Evolutionary conservation across 2,329 filamentous ascomycete species (phyloP).

Genomic region (Xylariaceae sp.): DNA sequence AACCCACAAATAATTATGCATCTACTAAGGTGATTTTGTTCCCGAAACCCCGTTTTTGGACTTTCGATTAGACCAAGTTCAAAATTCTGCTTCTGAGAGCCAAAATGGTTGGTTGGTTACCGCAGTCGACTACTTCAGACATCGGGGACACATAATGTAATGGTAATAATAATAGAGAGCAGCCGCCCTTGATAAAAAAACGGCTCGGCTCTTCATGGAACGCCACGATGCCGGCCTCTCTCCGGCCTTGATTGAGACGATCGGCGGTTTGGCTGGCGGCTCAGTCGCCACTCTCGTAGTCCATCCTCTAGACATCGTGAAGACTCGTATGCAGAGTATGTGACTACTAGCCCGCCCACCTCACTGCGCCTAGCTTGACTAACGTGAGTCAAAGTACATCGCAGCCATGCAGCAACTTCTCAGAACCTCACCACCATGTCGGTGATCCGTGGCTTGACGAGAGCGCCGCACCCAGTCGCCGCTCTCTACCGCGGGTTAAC

Average conservation of each 20-base stretch:
- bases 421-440: conserved; percentile 44
- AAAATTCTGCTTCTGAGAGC: too few species aligned
- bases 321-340: conserved; percentile 87
- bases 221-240: conserved; percentile 56
- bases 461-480: conserved; percentile 50
- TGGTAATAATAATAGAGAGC: too few species aligned
- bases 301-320: conserved; percentile 92
- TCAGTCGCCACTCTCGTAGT: conserved; percentile 79
- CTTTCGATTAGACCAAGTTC: too few species aligned
- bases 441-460: conserved; percentile 45
- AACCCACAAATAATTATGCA: too few species aligned
- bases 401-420: conserved; percentile 36
- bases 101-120: too few species aligned
- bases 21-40: too few species aligned
- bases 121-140: too few species aligned
- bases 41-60: too few species aligned
- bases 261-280: conserved; percentile 86
- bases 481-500: conserved; percentile 86
- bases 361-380: conserved; percentile 9
- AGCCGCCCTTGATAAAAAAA: background rate
- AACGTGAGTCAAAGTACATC: conserved; percentile 39
- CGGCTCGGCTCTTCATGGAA: conserved; percentile 38
- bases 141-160: too few species aligned
- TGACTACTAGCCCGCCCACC: conserved; percentile 5
- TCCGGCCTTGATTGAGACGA: conserved; percentile 75